phyloP scores from a whole-genome alignment of 1,139 yeast genomes.

The Diutina scorzettiae region DNA sequence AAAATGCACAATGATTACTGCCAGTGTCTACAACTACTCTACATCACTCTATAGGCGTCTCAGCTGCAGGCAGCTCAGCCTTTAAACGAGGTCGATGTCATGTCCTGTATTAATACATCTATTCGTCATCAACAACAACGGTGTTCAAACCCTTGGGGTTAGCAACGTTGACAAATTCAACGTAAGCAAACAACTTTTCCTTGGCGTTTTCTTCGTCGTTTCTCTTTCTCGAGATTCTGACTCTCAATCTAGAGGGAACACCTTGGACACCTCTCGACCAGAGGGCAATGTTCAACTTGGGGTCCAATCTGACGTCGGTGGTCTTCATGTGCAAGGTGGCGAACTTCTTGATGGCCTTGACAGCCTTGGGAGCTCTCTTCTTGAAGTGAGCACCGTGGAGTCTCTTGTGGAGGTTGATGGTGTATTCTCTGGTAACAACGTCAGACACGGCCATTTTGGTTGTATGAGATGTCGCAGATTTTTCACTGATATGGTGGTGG shows the following conservation, averaged over 20 bases:
- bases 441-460: slow-evolving; percentile 87
- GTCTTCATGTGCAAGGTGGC: slow-evolving; percentile 99
- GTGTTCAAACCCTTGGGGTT: slow-evolving; percentile 97
- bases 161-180: slow-evolving; percentile 94
- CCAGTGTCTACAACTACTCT: too few relatives aligned
- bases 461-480: slow-evolving; percentile 6
- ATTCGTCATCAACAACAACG: slow-evolving; percentile 88
- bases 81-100: too few relatives aligned
- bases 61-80: too few relatives aligned
- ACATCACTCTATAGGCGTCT: too few relatives aligned
- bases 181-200: slow-evolving; percentile 96
- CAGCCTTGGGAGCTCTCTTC: slow-evolving; percentile 99
- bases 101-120: slow-evolving; percentile 11
- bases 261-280: slow-evolving; percentile 99
- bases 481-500: background rate
- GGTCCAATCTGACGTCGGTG: slow-evolving; percentile 97
- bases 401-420: slow-evolving; percentile 99
- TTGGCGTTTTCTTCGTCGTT: slow-evolving; percentile 99
- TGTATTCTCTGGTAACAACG: slow-evolving; percentile 99
- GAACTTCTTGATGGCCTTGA: slow-evolving; percentile 97
- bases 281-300: slow-evolving; percentile 94
- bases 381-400: slow-evolving; percentile 98
- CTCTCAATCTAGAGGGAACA: slow-evolving; percentile 95
- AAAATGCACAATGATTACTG: too few relatives aligned
- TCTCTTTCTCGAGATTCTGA: slow-evolving; percentile 99